Base-by-base conservation (phyloP, 306 rosid species). In the Rubus idaeus region DNA sequence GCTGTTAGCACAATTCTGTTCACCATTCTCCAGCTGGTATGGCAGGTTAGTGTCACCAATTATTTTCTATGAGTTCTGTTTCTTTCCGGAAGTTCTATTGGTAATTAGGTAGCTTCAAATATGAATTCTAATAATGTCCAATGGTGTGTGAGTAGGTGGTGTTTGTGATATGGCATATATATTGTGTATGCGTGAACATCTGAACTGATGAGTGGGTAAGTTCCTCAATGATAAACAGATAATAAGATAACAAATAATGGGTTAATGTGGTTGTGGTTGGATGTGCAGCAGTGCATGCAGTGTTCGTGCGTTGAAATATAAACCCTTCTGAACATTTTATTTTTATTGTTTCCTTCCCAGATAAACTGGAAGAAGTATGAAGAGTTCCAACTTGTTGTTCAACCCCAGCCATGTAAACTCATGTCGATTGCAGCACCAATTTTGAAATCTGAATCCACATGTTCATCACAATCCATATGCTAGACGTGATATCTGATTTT, bases 191-290 rank as follows among this genome's bases (percentile, higher is more conserved):
- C 68, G 40, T 61, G 79, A 83, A 87, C 71, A 84, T 87, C 79
- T 80, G 81, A 75, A 87, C 88, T 10, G 88, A 84, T 37, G 91
- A 87, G 81, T 87, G 91, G 91, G 89, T 85, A 87, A 80, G 84
- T 73, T 70, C 73, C 55, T 76, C 16, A 44, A 39, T 53, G 58
- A 20, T 39, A 37, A 17, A 20, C 53, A 5, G 7, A 56, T 49
- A 57, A 42, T 42, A 21, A 10, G 45, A 17, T 40, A 49, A 30
- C 35, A 45, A 42, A 11, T 3, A 44, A n/a, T 40, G 26, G 30
- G 44, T 44, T 44, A 18, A 41, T 73, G 64, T 4, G 17, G 65
- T 40, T 13, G 18, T 40, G 51, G 49, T 67, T 49, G 44, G 1
- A 30, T 18, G 75, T 51, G 13, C 10, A 30, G 35, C 35, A 30